Conservation (phyloP, 1,284 basidiomycete species). For the Cutaneotrichosporon cyanovorans region DNA sequence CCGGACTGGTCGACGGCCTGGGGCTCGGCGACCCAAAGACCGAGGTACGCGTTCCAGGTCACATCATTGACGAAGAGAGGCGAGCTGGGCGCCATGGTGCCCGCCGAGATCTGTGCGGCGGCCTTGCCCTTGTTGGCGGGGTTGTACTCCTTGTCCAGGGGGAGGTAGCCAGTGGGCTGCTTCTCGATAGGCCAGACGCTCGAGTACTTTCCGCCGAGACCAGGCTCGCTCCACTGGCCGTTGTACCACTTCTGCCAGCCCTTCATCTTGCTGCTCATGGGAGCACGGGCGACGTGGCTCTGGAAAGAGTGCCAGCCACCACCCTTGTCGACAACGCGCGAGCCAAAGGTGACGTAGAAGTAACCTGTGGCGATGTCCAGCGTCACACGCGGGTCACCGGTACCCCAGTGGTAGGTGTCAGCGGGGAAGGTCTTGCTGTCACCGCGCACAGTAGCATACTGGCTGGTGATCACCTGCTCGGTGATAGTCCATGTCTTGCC, state of each 20-base stretch:
- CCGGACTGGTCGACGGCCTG: slow-evolving; percentile 7
- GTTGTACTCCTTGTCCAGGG: slow-evolving; percentile 4
- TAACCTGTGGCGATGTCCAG: slow-evolving; percentile 6
- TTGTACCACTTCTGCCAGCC: slow-evolving; percentile 12
- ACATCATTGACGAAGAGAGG: slow-evolving; percentile 15
- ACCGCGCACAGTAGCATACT: slow-evolving; percentile 6
- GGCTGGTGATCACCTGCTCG: slow-evolving; percentile 8
- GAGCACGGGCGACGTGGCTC: slow-evolving; percentile 11
- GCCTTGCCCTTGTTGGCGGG: slow-evolving; percentile 4
- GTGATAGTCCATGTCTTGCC: slow-evolving; percentile 12
- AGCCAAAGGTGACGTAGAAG: slow-evolving; percentile 14
- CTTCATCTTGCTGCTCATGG: slow-evolving; percentile 5
- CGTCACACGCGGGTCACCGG: slow-evolving; percentile 12
- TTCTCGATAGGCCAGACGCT: slow-evolving; percentile 5
- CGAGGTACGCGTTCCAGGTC: slow-evolving; percentile 11
- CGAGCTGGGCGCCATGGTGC: slow-evolving; percentile 1
- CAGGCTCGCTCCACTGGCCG: slow-evolving; percentile 11
- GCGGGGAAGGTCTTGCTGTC: slow-evolving; percentile 5
- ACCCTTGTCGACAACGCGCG: slow-evolving; percentile 11
- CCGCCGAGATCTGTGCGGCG: background rate
- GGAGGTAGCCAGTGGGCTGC: no score
- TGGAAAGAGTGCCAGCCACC: slow-evolving; percentile 10
- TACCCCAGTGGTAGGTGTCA: slow-evolving; percentile 10
- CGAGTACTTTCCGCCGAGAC: slow-evolving; percentile 8
- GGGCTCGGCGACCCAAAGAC: slow-evolving; percentile 12